These are phyloP conservation scores for Fusarium redolens DNA, from an alignment of 2,329 filamentous ascomycete species.

Conservation along the genomic window DNA sequence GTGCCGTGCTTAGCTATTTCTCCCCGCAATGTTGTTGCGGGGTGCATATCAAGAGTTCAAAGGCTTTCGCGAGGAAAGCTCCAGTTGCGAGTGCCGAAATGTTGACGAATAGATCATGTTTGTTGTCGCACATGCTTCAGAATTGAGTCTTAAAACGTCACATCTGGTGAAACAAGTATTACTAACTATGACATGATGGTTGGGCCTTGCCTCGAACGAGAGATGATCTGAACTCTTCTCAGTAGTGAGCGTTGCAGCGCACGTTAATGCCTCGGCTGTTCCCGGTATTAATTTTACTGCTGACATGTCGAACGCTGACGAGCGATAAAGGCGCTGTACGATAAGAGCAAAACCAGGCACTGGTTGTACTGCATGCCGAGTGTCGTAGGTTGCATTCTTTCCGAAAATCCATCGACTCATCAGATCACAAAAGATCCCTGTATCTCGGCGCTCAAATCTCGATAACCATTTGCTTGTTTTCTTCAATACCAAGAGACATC, in stretches of 20 bases:
- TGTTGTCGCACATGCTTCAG: neutral
- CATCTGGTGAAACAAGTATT: neutral
- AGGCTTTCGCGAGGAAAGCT: rapidly evolving
- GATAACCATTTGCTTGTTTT: neutral
- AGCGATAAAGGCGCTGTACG: neutral
- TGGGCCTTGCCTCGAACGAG: neutral
- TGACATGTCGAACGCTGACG: neutral
- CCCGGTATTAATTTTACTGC: neutral
- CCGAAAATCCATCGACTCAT: neutral
- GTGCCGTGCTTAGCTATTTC: neutral
- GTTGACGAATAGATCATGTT: rapidly evolving
- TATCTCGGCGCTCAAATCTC: neutral
- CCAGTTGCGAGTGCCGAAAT: neutral
- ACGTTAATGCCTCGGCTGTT: slow-evolving; percentile 6
- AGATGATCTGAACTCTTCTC: slow-evolving; percentile 4
- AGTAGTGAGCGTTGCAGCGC: neutral
- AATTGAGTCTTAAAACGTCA: neutral
- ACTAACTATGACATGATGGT: neutral
- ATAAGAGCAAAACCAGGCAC: neutral
- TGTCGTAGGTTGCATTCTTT: slow-evolving; percentile 4
- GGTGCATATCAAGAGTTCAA: neutral
- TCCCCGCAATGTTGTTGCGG: neutral
- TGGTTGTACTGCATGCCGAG: neutral
- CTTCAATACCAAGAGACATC: neutral
- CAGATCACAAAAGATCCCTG: neutral